Conservation (phyloP, 2,329 filamentous ascomycete species). For the Orbilia quercus region DNA sequence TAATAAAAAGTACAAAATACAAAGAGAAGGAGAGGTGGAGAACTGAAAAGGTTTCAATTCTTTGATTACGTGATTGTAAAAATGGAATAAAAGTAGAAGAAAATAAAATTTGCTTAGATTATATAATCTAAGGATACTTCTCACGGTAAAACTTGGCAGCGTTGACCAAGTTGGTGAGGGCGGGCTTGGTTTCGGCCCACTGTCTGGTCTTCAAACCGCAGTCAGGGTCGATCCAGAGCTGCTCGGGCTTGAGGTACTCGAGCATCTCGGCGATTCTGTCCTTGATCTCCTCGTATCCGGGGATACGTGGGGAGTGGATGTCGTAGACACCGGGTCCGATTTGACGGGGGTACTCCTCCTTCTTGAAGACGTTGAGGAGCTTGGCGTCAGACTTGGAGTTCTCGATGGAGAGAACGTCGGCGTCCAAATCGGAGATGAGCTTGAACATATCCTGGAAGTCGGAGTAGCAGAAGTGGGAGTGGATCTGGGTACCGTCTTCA, state of each 20-base stretch:
- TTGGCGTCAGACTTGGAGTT: constrained; percentile 99
- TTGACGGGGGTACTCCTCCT: constrained; percentile 96
- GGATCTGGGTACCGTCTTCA: constrained; percentile 95
- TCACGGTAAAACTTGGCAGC: constrained; percentile 96
- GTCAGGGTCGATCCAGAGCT: constrained; percentile 99
- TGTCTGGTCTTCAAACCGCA: constrained; percentile 99
- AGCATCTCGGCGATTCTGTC: constrained; percentile 98
- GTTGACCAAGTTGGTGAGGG: constrained; percentile 95
- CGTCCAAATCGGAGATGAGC: constrained; percentile 96
- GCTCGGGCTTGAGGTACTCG: constrained; percentile 91
- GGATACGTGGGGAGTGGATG: constrained; percentile 98
- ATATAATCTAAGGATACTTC: constrained; percentile 75
- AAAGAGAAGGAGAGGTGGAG: constrained; percentile 3
- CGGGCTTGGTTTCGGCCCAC: constrained; percentile 98
- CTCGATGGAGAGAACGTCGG: constrained; percentile 98
- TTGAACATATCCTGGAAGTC: constrained; percentile 99
- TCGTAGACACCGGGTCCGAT: constrained; percentile 99
- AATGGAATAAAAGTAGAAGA: constrained; percentile 38
- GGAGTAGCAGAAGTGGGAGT: constrained; percentile 99
- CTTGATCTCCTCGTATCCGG: constrained; percentile 97
- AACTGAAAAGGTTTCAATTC: constrained; percentile 12
- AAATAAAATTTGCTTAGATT: constrained; percentile 21
- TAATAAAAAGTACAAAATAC: constrained; percentile 25
- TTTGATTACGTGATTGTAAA: constrained; percentile 18
- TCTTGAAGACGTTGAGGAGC: constrained; percentile 97